Percentiles rank a stretch among this genome's conserved stretches.
Evolutionary conservation across 1,284 basidiomycete species (phyloP).

Genomic region (Boletus sp.): DNA sequence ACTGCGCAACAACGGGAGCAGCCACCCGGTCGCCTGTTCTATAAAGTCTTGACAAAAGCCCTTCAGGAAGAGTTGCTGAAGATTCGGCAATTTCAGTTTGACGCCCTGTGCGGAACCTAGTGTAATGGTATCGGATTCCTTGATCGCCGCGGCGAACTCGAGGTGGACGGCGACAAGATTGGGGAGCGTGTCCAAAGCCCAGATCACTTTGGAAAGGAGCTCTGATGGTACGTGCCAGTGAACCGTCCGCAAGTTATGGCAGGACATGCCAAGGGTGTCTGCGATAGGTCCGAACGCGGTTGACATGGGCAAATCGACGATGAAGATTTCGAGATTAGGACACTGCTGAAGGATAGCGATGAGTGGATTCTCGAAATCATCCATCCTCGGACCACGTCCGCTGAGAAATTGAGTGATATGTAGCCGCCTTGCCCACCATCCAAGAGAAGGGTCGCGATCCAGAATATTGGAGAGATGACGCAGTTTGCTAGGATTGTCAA

Average conservation of each 20-base stretch:
- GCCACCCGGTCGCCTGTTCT: constrained; percentile 64
- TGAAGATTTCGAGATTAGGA: constrained; percentile 66
- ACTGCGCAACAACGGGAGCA: constrained; percentile 51
- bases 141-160: constrained; percentile 39
- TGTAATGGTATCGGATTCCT: constrained; percentile 32
- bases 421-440: constrained; percentile 63
- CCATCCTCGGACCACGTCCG: constrained; percentile 30
- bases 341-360: constrained; percentile 56
- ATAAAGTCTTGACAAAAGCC: constrained; percentile 60
- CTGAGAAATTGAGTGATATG: constrained; percentile 54
- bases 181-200: constrained; percentile 58
- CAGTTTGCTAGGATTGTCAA: constrained; percentile 51
- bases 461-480: constrained; percentile 45
- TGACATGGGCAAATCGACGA: constrained; percentile 59
- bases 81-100: constrained; percentile 48
- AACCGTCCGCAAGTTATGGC: constrained; percentile 50
- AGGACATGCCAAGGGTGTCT: constrained; percentile 52
- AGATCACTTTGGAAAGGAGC: constrained; percentile 58
- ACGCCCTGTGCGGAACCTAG: constrained; percentile 58
- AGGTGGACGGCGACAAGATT: constrained; percentile 51
- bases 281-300: constrained; percentile 55
- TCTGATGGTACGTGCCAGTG: constrained; percentile 55
- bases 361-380: constrained; percentile 34
- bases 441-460: constrained; percentile 46
- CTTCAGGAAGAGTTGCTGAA: constrained; percentile 57